Evolutionary conservation across 306 rosid genomes (phyloP), one percentile per base, ranked within the genome.

Genomic region (Inga laurina): DNA sequence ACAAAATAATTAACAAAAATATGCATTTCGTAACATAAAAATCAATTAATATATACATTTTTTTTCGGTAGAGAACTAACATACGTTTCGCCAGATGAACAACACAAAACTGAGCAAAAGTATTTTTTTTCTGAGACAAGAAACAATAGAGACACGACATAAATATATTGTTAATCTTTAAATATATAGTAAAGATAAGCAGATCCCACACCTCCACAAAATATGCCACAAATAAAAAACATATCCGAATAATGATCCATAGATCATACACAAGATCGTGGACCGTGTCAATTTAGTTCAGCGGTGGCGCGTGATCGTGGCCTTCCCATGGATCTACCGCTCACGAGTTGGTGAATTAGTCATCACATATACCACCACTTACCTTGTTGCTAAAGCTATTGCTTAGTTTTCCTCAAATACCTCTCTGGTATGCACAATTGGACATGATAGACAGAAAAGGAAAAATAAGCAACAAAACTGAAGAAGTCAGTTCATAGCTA

Each of bases 381-480:
- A 10, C n/a, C 8, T 57, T 56, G 30, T 22, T 21, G 13, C 32
- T 9, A 59, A 22, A 32, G 27, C 14, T n/a, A 22, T 8, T 59
- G 21, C 73, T 8, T 67, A 18, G 46, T 21, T 43, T n/a, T 18
- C 46, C 62, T 22, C 21, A 5, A 41, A 56, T 45, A 1, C 24
- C 34, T 27, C 62, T 41, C 54, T 49, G 13, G 37, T 2, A 46
- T 32, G 74, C 81, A 32, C 45, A 73, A 78, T 19, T 48, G 74
- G 74, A 32, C 45, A 73, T 70, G 45, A 67, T 10, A 22, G 66
- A 59, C 54, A 11, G 59, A 14, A 80, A 1, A 70, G 79, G 18
- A 16, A 51, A 32, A 62, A 27, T 21, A 51, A n/a, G 66, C 76
- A 79, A 78, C 51, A 67, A 72, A 62, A 49, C 27, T 62, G 84